Base-by-base conservation (phyloP, 176 grass and related monocot genomes). In the Ananas comosus region DNA sequence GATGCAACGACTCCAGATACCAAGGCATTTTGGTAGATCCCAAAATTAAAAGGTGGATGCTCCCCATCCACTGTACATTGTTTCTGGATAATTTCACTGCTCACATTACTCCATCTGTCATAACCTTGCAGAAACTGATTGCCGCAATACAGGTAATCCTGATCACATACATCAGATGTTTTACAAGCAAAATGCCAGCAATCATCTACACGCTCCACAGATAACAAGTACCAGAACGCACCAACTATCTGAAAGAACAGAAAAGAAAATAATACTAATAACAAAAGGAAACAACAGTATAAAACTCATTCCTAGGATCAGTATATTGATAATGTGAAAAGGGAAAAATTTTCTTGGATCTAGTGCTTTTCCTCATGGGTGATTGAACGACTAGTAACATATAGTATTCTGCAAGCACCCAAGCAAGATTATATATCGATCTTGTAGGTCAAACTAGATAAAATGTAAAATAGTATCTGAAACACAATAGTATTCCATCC, bases 211-310 rank as follows among this genome's bases (percentile, higher is more conserved):
- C 92, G 72, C 58, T 92, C 81, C 0, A 96, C 78, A 3, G 92
- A 69, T 12, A 96, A 76, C 0, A 92, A 81, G 88, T 92, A 96
- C 92, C 92, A 96, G 74, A 96, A 80, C 0, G 88, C 89, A 2
- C 88, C 88, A 23, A 91, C 86, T 80, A 92, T 88, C 90, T 93
- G 76, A 61, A 80, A 72, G 51, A 61, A 51, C 70, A 11, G 16
- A 19, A 71, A 28, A 56, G 49, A 50, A 64, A 70, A 64, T 2
- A 47, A 65, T 33, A 70, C 12, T 56, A 57, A 61, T 47, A 23
- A 57, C 16, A 14, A 69, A 3, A 23, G 52, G 12, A 19, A 82
- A 48, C 2, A 1, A 11, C 48, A 47, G 22, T 16, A 66, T 47
- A 48, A 48, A 42, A 42, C 33, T 42, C 4, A 4, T 42, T 42